phyloP scores from a whole-genome alignment of 2,329 filamentous ascomycete species.

The Penicillium sp. region DNA sequence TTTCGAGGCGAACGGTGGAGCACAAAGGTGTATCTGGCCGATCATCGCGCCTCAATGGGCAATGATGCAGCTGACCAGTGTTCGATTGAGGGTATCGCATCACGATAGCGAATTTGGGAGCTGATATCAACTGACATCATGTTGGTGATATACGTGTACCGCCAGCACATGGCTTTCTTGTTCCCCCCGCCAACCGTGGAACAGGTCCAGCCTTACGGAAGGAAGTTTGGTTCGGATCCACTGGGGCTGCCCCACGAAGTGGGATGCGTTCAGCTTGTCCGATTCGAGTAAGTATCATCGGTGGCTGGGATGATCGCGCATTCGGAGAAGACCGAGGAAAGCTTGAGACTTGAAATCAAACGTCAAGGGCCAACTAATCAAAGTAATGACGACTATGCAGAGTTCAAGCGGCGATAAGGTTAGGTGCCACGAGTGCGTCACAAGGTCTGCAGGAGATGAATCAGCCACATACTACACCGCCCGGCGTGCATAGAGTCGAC shows the following conservation, averaged over 20 bases:
- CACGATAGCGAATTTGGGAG: neutral
- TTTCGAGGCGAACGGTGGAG: slow-evolving; percentile 7
- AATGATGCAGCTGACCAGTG: neutral
- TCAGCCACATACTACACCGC: slow-evolving; percentile 1
- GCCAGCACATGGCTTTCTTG: neutral
- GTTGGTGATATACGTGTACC: neutral
- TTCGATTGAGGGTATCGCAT: neutral
- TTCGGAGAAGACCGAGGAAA: slow-evolving; percentile 1
- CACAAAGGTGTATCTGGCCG: neutral
- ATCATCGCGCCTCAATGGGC: neutral
- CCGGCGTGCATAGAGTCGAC: neutral
- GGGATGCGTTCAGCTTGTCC: neutral
- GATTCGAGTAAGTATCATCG: neutral
- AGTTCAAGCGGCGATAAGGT: neutral
- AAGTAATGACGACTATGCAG: neutral
- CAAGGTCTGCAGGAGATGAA: neutral
- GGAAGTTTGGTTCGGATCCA: neutral
- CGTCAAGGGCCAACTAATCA: neutral
- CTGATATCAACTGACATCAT: neutral
- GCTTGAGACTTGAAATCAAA: neutral
- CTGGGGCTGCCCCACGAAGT: slow-evolving; percentile 1
- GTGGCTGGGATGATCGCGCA: slow-evolving; percentile 2
- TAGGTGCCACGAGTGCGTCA: slow-evolving; percentile 9
- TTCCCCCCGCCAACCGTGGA: neutral
- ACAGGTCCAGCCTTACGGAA: neutral